Evolutionary conservation across 495 filamentous ascomycete genomes (phyloP), one percentile per base, ranked within the genome.

Genomic region (Rhizodiscina lignyota): DNA sequence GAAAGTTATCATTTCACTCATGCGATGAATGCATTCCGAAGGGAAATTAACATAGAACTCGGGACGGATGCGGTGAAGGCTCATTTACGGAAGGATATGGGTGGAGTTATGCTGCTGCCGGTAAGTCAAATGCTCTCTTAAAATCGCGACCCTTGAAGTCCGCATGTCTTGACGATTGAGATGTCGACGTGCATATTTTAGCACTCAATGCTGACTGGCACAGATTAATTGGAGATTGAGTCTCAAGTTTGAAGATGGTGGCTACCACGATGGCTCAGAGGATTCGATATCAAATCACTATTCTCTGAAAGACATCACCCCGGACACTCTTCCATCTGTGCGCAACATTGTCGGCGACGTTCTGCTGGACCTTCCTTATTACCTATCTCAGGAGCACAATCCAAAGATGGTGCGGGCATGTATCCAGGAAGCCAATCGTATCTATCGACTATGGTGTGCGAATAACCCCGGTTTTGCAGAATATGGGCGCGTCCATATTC

Each of bases 1-100:
- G 89, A 96, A 51, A 94, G 83, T 51, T 97, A 82, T 45, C 80
- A 94, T 48, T 97, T 97, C 50, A 96, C 89, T 0, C 85, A 94
- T 51, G 79, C 82, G 2, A 86, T 94, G 48, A 94, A 94, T 46
- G 66, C 75, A 0, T 85, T 97, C 39, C 72, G 89, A n/a, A 70
- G 86, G 36, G 67, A 75, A 10, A 62, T 96, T 32, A 93, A 94
- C 42, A 63, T 87, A 32, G 87, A 96, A 49, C 65, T 93, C 18
- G 71, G 71, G 24, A 81, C 64, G 36, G 70, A 77, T 5, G 62
- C 61, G 4, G 77, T 93, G n/a, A 78, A 70, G 55, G 64, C 71
- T 0, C 67, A 79, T 40, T 68, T 94, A 5, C 69, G 83, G 8
- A 61, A 72, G 13, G 77, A 73, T 6, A 72, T 75, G 51, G 72